Evolutionary conservation across 306 rosid genomes (phyloP).

Genomic region (Ammopiptanthus mongolicus): DNA sequence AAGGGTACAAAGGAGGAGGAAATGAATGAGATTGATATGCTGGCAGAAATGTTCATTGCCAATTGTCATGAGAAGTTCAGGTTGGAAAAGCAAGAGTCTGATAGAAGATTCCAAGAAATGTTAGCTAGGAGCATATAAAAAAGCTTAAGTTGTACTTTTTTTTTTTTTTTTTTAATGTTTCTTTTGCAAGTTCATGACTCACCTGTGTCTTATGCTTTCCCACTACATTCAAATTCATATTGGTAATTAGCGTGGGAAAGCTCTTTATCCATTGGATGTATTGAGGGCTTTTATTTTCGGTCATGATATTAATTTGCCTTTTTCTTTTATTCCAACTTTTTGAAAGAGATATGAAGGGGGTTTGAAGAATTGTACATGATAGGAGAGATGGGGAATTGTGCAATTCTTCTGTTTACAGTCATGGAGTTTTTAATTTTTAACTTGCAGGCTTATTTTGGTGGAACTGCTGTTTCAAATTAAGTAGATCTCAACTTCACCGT

Average conservation of each 20-base stretch:
- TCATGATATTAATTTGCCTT: background rate
- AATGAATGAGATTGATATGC: conserved; percentile 62
- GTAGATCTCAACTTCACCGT: background rate
- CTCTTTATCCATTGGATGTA: conserved; percentile 22
- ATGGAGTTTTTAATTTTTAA: conserved; percentile 11
- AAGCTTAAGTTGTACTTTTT: background rate
- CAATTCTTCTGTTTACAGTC: conserved; percentile 37
- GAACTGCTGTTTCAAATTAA: conserved; percentile 6
- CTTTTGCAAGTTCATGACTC: background rate
- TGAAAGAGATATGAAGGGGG: conserved; percentile 2
- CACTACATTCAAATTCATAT: conserved; percentile 10
- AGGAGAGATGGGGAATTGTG: conserved; percentile 41
- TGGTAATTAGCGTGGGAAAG: conserved; percentile 22
- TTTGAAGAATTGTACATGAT: conserved; percentile 46
- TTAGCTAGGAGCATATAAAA: conserved; percentile 59
- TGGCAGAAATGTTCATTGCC: conserved; percentile 87
- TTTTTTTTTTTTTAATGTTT: background rate
- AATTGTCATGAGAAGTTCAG: conserved; percentile 77
- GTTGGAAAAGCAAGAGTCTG: conserved; percentile 92
- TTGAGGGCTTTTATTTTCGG: conserved; percentile 22
- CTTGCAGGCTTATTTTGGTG: background rate
- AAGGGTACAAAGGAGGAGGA: conserved; percentile 7
- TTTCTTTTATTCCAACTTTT: conserved; percentile 29
- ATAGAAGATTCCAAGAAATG: conserved; percentile 84
- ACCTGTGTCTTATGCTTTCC: conserved; percentile 13